phyloP scores from a whole-genome alignment of 352 stramenopile genomes.

The Nannochloropsis limnetica region DNA sequence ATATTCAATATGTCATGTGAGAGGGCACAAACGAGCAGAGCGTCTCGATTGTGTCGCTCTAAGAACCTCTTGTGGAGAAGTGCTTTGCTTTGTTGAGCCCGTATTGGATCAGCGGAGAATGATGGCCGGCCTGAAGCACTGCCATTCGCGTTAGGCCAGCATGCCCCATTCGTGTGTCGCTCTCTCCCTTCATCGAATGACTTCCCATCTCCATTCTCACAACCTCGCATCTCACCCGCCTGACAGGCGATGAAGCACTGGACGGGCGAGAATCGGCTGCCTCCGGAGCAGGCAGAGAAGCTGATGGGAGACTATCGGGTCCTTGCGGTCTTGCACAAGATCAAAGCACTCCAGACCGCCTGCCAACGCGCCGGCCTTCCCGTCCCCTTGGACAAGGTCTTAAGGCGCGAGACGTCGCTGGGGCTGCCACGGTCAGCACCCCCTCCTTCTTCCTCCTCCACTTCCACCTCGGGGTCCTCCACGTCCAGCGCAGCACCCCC shows the following conservation, averaged over 20 bases:
- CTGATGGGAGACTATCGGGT: constrained; percentile 26
- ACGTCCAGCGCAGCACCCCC: background rate
- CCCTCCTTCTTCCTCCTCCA: background rate
- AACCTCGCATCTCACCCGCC: background rate
- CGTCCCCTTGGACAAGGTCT: background rate
- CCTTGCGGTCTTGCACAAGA: background rate
- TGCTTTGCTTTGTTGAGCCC: no score
- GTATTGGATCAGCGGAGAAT: no score
- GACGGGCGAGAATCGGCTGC: background rate
- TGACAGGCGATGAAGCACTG: constrained; percentile 20
- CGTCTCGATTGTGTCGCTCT: no score
- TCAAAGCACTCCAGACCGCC: constrained; percentile 23
- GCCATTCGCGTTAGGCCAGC: no score
- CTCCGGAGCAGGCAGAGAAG: background rate
- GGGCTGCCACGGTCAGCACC: background rate
- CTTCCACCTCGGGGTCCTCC: background rate
- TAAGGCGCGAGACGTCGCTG: background rate
- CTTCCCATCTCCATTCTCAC: background rate
- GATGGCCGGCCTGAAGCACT: no score
- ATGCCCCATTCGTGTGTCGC: background rate
- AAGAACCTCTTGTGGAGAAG: no score
- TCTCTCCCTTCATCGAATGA: background rate
- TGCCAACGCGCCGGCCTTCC: background rate
- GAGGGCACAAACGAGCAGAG: no score
- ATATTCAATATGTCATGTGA: no score